A percentile compares a stretch with the other conserved stretches of the same genome.
These are phyloP conservation scores for Backusella tarrabulga DNA, from an alignment of 192 early-diverging fungal genomes.

Conservation along the genomic window DNA sequence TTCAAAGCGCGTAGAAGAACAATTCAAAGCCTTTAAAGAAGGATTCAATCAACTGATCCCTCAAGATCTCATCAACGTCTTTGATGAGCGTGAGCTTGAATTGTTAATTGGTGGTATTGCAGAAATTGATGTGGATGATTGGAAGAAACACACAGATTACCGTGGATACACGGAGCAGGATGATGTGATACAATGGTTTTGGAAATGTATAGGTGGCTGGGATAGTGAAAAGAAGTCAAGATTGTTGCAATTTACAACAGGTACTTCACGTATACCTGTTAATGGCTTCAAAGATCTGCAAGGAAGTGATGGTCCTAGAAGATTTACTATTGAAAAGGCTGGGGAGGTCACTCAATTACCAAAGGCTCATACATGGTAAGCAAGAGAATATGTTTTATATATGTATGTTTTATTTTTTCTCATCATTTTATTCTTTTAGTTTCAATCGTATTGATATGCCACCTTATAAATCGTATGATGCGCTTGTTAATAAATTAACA, in stretches of 20 bases:
- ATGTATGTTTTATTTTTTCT: not conserved
- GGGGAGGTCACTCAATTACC: conserved; percentile 86
- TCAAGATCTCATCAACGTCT: conserved; percentile 91
- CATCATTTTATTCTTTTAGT: conserved; percentile 43
- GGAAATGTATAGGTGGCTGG: conserved; percentile 86
- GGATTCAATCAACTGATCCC: conserved; percentile 97
- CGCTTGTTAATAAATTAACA: conserved; percentile 56
- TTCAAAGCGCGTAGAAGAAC: conserved; percentile 89
- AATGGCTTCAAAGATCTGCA: conserved; percentile 99
- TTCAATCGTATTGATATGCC: conserved; percentile 98
- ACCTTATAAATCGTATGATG: conserved; percentile 84
- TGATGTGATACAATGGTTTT: conserved; percentile 95
- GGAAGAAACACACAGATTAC: conserved; percentile 99
- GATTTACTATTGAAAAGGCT: conserved; percentile 95
- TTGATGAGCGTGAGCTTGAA: conserved; percentile 98
- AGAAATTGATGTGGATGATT: conserved; percentile 96
- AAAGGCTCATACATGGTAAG: conserved; percentile 91
- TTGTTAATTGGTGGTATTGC: conserved; percentile 95
- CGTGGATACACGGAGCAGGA: conserved; percentile 96
- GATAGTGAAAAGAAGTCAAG: conserved; percentile 94
- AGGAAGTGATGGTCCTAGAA: conserved; percentile 91
- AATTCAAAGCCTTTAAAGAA: conserved; percentile 90
- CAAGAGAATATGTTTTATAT: not conserved
- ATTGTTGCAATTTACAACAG: conserved; percentile 96
- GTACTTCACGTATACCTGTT: conserved; percentile 96